Conservation (phyloP, 208 protist species). For the Trypanosoma mega region DNA sequence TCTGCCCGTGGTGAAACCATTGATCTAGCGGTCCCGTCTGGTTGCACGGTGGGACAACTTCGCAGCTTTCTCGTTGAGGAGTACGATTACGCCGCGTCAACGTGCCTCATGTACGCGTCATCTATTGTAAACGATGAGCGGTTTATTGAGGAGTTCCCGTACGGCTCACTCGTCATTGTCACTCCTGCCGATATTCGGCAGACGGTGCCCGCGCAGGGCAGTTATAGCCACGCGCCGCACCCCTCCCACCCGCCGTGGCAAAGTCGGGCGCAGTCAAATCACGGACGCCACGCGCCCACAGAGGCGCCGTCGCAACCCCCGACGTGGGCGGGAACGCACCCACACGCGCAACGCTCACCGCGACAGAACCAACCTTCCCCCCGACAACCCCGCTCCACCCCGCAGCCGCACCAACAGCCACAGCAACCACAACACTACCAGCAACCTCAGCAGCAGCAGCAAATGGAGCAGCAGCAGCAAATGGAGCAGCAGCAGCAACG, state of each 20-base stretch:
- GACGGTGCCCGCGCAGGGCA: background rate
- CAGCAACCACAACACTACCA: no score
- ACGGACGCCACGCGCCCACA: no score
- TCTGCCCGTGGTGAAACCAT: slow-evolving; percentile 73
- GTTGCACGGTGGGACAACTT: slow-evolving; percentile 60
- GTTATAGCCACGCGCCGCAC: background rate
- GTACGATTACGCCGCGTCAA: slow-evolving; percentile 61
- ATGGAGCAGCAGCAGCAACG: background rate
- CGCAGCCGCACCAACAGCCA: no score
- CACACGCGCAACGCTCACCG: no score
- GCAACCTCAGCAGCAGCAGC: slow-evolving; percentile 8
- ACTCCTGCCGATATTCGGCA: slow-evolving; percentile 23
- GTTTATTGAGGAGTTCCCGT: slow-evolving; percentile 58
- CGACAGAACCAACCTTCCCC: no score
- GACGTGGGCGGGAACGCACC: no score
- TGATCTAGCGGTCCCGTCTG: slow-evolving; percentile 48
- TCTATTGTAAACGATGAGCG: slow-evolving; percentile 22
- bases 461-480: background rate
- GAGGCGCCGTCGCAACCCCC: no score
- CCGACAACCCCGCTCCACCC: no score
- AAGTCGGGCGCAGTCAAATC: no score
- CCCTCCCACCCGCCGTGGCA: background rate
- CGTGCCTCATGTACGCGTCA: slow-evolving; percentile 42
- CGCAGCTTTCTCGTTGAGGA: slow-evolving; percentile 60
- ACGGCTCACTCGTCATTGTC: slow-evolving; percentile 64